Conservation (phyloP, 495 filamentous ascomycete species). For the Hypoxylon lienhwacheense region DNA sequence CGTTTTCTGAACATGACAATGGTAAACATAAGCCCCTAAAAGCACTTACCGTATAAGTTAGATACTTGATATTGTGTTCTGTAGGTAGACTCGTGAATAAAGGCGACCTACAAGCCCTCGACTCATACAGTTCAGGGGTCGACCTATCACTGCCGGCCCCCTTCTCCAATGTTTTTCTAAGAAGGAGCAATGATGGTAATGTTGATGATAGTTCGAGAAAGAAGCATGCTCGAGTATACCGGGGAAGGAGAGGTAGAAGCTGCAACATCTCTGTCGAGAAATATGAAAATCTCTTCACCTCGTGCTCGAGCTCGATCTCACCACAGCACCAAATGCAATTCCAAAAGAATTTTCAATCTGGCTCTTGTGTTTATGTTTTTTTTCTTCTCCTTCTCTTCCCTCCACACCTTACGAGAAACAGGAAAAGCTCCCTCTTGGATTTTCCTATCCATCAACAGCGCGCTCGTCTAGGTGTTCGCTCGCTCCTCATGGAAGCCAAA, state of each 20-base stretch:
- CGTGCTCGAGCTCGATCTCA: no score
- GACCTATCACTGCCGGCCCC: no score
- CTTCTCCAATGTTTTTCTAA: no score
- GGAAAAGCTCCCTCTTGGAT: slow-evolving; percentile 5
- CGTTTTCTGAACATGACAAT: no score
- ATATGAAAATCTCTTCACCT: background rate
- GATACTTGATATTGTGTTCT: no score
- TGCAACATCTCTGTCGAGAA: no score
- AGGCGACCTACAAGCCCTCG: no score
- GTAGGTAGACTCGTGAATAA: no score
- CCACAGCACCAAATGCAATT: no score
- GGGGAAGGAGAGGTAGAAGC: background rate
- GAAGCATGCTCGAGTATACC: background rate
- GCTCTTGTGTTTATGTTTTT: background rate
- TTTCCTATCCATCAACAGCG: background rate
- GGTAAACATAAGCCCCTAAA: no score
- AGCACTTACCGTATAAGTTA: no score
- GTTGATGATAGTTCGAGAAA: background rate
- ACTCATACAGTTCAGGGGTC: no score
- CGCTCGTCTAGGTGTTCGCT: background rate
- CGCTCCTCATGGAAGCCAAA: slow-evolving; percentile 1
- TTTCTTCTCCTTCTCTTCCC: background rate
- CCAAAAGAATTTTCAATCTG: background rate
- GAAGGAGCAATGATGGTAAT: background rate
- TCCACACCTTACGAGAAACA: slow-evolving; percentile 4